phyloP scores from a whole-genome alignment of 768 basidiomycete species.

The Hypsizygus marmoreus region DNA sequence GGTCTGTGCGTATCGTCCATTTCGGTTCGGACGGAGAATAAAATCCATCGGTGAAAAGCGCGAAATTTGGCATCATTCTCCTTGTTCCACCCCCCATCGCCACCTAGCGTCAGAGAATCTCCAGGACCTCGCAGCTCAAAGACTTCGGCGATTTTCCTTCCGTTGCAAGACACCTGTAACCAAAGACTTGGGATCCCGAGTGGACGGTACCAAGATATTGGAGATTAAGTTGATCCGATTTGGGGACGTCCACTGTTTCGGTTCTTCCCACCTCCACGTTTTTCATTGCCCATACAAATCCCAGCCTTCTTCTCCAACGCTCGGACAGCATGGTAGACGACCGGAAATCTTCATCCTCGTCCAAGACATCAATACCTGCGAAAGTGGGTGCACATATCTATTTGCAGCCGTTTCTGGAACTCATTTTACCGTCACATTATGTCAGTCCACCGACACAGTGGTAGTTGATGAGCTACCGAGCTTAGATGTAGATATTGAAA shows the following conservation, averaged over 20 bases:
- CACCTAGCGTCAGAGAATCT: not conserved
- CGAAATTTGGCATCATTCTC: conserved; percentile 9
- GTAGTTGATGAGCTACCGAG: conserved; percentile 45
- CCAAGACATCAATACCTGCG: conserved; percentile 22
- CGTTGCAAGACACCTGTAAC: conserved; percentile 23
- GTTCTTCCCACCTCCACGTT: conserved; percentile 35
- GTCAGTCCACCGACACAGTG: conserved; percentile 50
- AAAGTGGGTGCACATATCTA: conserved; percentile 26
- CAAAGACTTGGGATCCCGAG: conserved; percentile 21
- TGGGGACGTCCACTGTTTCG: conserved; percentile 39
- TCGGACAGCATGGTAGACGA: conserved; percentile 36
- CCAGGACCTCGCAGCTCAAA: conserved; percentile 1
- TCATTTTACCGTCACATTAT: conserved; percentile 18
- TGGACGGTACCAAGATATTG: conserved; percentile 28
- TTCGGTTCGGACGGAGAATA: conserved; percentile 26
- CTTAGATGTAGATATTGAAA: conserved; percentile 48
- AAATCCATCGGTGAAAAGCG: conserved; percentile 20
- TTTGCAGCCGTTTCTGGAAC: conserved; percentile 3
- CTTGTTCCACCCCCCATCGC: conserved; percentile 3
- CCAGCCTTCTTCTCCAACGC: conserved; percentile 23
- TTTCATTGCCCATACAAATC: conserved; percentile 24
- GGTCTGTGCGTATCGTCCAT: conserved; percentile 17
- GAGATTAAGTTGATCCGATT: conserved; percentile 43
- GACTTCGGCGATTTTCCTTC: not conserved
- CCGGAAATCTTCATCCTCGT: conserved; percentile 30